phyloP scores from a whole-genome alignment of 257 asterid genomes.

The Plectranthus barbatus region DNA sequence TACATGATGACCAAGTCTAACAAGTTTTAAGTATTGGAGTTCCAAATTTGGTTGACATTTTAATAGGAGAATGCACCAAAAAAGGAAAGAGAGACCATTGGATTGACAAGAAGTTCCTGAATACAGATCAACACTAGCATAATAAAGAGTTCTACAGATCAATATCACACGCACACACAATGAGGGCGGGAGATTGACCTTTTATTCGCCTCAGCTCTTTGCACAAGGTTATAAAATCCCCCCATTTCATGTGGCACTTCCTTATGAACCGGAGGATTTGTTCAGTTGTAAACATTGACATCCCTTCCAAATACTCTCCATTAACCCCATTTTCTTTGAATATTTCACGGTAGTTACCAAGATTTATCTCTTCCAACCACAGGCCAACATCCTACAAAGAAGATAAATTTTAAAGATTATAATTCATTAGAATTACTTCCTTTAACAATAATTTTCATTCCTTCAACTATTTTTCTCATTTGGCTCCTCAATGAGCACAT shows the following conservation, averaged over 20 bases:
- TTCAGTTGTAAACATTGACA: conserved; percentile 98
- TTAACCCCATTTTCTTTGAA: conserved; percentile 92
- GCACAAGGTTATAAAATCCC: conserved; percentile 97
- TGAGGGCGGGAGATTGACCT: conserved; percentile 40
- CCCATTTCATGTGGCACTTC: conserved; percentile 99
- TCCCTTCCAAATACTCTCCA: conserved; percentile 96
- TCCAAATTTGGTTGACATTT: neutral
- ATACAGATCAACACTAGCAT: conserved; percentile 7
- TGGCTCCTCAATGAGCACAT: conserved; percentile 3
- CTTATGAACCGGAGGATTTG: conserved; percentile 98
- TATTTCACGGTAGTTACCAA: conserved; percentile 76
- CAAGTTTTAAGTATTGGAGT: neutral
- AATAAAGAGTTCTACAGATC: neutral
- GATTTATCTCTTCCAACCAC: conserved; percentile 97
- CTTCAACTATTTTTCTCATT: neutral
- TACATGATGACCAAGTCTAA: neutral
- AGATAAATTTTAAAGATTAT: conserved; percentile 9
- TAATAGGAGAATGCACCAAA: neutral
- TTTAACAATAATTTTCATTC: neutral
- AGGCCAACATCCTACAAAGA: conserved; percentile 80
- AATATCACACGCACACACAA: neutral
- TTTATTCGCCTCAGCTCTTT: conserved; percentile 99
- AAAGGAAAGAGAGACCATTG: neutral
- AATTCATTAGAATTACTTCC: conserved; percentile 1
- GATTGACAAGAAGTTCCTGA: neutral